Percentiles rank a stretch among this genome's conserved stretches.
Conservation (phyloP, 164 flowering plant genomes). For the Protea cynaroides region DNA sequence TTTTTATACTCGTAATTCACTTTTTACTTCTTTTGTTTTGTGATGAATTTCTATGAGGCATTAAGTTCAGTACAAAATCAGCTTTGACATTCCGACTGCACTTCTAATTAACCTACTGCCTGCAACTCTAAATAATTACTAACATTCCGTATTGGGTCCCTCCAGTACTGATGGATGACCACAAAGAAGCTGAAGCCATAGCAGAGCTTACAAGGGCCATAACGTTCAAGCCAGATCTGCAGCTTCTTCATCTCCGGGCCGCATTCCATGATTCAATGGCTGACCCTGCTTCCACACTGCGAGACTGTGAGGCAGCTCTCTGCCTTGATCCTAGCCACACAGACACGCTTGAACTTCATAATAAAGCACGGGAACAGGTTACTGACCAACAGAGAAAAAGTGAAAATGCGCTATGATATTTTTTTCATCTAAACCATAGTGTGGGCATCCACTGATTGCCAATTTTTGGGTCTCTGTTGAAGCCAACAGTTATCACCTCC, state of each 20-base stretch:
- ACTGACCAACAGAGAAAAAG: slow-evolving; percentile 21
- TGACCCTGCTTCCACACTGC: slow-evolving; percentile 35
- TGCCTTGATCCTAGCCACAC: slow-evolving; percentile 70
- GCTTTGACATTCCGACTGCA: no score
- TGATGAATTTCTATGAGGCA: no score
- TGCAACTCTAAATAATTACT: slow-evolving; percentile 4
- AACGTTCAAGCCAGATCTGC: slow-evolving; percentile 74
- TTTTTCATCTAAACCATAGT: background rate
- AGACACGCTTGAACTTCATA: slow-evolving; percentile 55
- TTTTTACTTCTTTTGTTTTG: no score
- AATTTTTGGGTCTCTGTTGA: background rate
- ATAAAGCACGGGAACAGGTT: slow-evolving; percentile 31
- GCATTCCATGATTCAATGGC: slow-evolving; percentile 86
- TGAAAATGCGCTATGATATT: background rate
- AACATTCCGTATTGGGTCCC: background rate
- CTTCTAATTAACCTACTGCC: no score
- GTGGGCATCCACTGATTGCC: slow-evolving; percentile 16
- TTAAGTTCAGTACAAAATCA: no score
- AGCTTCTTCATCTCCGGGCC: slow-evolving; percentile 81
- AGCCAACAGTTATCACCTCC: slow-evolving; percentile 6
- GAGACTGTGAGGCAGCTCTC: slow-evolving; percentile 88
- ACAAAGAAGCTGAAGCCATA: slow-evolving; percentile 76
- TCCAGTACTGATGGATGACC: slow-evolving; percentile 93
- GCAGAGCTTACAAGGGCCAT: slow-evolving; percentile 75
- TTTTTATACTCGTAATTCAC: no score